Evolutionary conservation across 768 basidiomycete genomes (phyloP), one percentile per base, ranked within the genome.

Genomic region (Agaricus subrufescens): DNA sequence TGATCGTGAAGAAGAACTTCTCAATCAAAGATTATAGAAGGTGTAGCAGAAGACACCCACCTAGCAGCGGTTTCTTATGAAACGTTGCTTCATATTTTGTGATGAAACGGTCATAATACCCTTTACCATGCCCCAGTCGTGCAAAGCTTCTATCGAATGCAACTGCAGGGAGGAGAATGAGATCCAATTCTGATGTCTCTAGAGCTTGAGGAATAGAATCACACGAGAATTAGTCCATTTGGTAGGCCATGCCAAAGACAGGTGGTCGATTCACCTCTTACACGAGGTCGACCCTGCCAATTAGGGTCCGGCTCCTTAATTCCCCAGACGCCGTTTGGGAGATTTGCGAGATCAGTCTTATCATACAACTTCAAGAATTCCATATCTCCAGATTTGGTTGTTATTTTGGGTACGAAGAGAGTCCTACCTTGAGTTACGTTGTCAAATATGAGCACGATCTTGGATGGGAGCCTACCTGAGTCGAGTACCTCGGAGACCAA

Each of bases 41-140:
- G 56, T 54, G 50, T 37, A 50, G 3, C 34, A 62, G 44, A 39
- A 46, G 52, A 40, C 23, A 58, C 73, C 57, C 60, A 89, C 90
- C 82, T 52, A 91, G 75, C 30, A 85, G 61, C 1, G 89, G 86
- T 54, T 70, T 74, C 25, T 71, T 70, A 57, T 72, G 70, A 26
- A 73, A 72, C 52, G 69, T 71, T 12, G 71, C 63, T 30, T 73
- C 66, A 57, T 89, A 90, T 1, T 75, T 67, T 2, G 82, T 69
- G 37, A 92, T 73, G 69, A 89, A 92, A 12, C 78, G 75, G 69
- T 92, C 90, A 61, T 92, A 92, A 70, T 87, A 91, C 5, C 90
- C 90, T 67, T 88, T 92, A 25, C 90, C 89, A 60, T 91, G 88
- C 9, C 90, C 90, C 29, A 92, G 77, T 30, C 90, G 83, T 47